Base-by-base conservation (phyloP, 1,284 basidiomycete genomes). In the Kwoniella shivajii region DNA sequence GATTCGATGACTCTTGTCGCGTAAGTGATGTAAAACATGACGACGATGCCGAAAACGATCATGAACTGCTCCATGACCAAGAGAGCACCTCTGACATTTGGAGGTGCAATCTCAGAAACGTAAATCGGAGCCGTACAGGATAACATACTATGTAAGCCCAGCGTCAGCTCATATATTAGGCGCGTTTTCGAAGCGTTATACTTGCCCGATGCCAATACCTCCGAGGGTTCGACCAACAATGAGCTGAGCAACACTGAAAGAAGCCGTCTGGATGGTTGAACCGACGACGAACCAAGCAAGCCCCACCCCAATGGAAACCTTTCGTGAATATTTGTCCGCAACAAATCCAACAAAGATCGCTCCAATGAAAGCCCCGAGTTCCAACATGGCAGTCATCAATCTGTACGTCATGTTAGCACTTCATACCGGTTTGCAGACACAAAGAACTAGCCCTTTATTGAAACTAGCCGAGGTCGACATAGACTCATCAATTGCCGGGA, bases 1-100 rank as follows among this genome's bases (percentile, higher is more conserved):
- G 41, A 29, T 2, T 41, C 43, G 24, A 68, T 62, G 53, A 56
- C 29, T 4, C 59, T 49, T 20, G 65, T 60, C 5, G 60, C 65
- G 44, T 68, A 68, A 16, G 65, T 58, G 29, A 45, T 53, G 24
- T 50, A 52, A 20, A 44, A 64, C 62, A 61, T 59, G 44, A 49
- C 29, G 37, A 59, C 51, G 34, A 61, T 63, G 16, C 68, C 88
- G 59, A 87, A 84, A 0, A 86, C 86, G 68, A 90, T 89, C 4
- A 85, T 84, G 13, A 88, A 79, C 65, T 88, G 87, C 69, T 90
- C 88, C 13, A 91, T 80, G 1, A 85, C 86, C 38, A 90, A 87
- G 39, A 90, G 79, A 68, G 86, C 85, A 6, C 88, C 89, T 56
- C 89, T 84, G 11, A 90, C 85, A 38, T 71, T 66, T 0, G 69